Evolutionary conservation across 75 land plant genomes (phyloP), one percentile per base, ranked within the genome.

Genomic region (Sequoiadendron giganteum): DNA sequence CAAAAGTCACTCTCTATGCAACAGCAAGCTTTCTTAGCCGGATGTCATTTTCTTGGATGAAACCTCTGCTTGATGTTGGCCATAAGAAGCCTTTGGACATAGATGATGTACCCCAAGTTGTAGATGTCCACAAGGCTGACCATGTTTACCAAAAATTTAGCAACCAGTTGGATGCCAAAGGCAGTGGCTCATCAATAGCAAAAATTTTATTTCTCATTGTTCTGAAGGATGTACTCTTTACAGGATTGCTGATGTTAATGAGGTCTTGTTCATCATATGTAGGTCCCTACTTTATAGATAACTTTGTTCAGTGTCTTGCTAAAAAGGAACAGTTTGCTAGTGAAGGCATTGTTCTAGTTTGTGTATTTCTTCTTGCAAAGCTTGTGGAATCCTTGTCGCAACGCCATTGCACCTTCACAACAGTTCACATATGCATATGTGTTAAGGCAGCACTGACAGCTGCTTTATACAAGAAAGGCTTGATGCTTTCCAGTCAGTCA

Each of bases 111-210:
- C 16, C 55, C 49, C 90, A 52, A 45, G 88, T 96, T 16, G 93
- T 89, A 49, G 30, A 25, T 15, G 43, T 48, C 0, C 93, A 97
- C 73, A 89, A 90, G 58, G 94, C 92, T 25, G 86, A 19, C 34
- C 87, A 87, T 34, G 84, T 86, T 30, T 93, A 85, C 61, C 89
- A 91, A 9, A 83, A 49, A 49, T 52, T 52, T 52, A 52, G 55
- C 13, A 52, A 52, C 65, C 86, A 87, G 78, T 88, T 95, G 49
- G 89, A 94, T 58, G 42, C 78, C 5, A 39, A 68, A 77, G 65
- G 91, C 4, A 85, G 86, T 16, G 16, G 89, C 10, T 40, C 88
- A 21, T 83, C 88, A 83, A 85, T 95, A 87, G 89, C 85, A 43
- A 92, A 92, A 54, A 81, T 88, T 58, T 58, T 94, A 55, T 15